Base-by-base conservation (phyloP, 2,329 filamentous ascomycete species). In the Fusarium papillatum region DNA sequence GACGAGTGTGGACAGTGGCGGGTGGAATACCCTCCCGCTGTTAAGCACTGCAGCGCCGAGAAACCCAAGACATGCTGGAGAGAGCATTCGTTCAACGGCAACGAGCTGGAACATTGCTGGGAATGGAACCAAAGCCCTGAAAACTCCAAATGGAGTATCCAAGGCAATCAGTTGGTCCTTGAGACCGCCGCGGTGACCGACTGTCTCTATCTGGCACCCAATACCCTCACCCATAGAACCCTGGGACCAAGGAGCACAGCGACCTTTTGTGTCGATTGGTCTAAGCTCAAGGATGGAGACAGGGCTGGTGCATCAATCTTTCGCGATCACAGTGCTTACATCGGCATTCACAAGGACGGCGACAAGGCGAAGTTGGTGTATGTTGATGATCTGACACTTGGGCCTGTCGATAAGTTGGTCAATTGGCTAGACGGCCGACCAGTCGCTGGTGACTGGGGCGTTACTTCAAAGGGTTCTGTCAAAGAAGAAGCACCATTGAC, bases 61-160 rank as follows among this genome's bases (percentile, higher is more conserved):
- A 46, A 29, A 13, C 63, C 34, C 2, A 57, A 41, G 26, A 31
- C 39, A 11, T 50, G 55, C 17, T 16, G 26, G 7, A 55, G 64
- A 13, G 69, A 61, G 64, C 69, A 78, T 39, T 61, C n/a, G 2
- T 78, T 77, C n/a, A 13, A 66, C 0, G 86, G 85, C 0, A 70
- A 80, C 0, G 67, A 77, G 0, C 81, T 91, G 1, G 80, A 83
- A 9, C 83, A 84, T 0, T 81, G 86, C 22, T 91, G 88, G 88
- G 89, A 91, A 78, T 91, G 89, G 89, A 91, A 91, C 77, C 89
- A 91, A 74, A 91, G 91, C 76, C 89, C 90, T 0, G 88, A 91
- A 71, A 84, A 81, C 4, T 90, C 80, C 75, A 80, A 77, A 8
- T 82, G 89, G 24, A 78, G 83, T 31, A 85, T 86, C 6, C 31